phyloP scores from a whole-genome alignment of 192 early-diverging fungal genomes.

The Backusella australiensis region DNA sequence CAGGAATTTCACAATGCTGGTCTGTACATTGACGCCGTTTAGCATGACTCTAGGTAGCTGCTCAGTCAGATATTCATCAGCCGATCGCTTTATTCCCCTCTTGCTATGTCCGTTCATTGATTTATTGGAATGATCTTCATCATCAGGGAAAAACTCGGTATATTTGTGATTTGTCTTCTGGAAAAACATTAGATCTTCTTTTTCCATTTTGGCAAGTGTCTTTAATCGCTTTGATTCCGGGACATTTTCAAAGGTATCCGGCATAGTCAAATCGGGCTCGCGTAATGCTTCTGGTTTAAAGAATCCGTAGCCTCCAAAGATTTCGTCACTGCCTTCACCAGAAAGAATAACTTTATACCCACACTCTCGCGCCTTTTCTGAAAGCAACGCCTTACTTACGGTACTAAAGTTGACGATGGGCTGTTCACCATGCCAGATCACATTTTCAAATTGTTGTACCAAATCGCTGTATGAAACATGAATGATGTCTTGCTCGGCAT shows the following conservation, averaged over 20 bases:
- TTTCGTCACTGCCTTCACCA: neutral
- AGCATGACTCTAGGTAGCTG: neutral
- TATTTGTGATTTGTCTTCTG: neutral
- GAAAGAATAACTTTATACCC: neutral
- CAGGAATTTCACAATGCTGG: neutral
- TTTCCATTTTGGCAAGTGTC: neutral
- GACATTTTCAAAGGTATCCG: neutral
- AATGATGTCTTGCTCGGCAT: neutral
- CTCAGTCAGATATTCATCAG: neutral
- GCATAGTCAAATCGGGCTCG: neutral
- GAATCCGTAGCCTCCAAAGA: neutral
- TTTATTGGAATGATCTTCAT: neutral
- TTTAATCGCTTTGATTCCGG: neutral
- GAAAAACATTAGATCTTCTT: neutral
- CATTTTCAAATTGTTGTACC: neutral
- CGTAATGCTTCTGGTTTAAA: neutral
- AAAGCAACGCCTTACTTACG: neutral
- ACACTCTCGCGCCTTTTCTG: neutral
- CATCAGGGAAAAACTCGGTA: neutral
- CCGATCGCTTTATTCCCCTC: neutral
- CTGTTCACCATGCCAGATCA: neutral
- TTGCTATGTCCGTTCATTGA: neutral
- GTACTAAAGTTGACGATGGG: neutral
- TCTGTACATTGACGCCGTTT: neutral
- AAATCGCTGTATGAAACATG: neutral